Evolutionary conservation across 1,284 basidiomycete genomes (phyloP), one percentile per base, ranked within the genome.

Genomic region (Melampsora medusae): DNA sequence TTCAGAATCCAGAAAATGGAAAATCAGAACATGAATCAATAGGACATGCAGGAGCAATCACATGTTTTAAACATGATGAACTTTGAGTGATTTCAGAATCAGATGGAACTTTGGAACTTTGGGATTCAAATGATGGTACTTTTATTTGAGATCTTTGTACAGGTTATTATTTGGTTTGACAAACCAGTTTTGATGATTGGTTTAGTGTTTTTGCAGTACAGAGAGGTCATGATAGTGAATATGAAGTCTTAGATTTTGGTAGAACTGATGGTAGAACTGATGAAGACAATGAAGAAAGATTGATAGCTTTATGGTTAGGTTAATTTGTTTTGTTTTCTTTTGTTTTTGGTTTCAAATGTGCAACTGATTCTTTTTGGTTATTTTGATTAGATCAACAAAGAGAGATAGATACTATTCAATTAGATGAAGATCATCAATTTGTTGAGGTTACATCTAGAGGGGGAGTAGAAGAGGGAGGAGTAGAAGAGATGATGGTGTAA

Each of bases 61-160:
- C 94, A 7, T 97, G 94, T 84, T 97, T 97, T 87, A 92, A 94
- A 84, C 94, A 97, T 81, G 94, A 97, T 82, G 94, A 97, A 82
- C 92, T 92, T 86, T 96, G 96, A 82, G 92, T 97, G 67, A 87
- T 97, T 60, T 92, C 90, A 79, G 94, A 95, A 7, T 92, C 90
- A 12, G 94, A 97, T 80, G 95, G 94, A n/a, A 93, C 92, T 59
- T 86, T 97, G 79, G 97, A 97, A 86, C 91, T 97, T 88, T 97
- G 95, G 95, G 91, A 97, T 82, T 88, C 95, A 77, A 86, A 89
- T 64, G 91, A 93, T 77, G 93, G 94, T 33, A 87, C 87, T 0
- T 89, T 92, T 69, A 89, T 92, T 22, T 87, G 92, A 56, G 94
- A 97, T 83, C 85, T 97, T 77, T 86, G 97, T 77, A 91, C 90